Conservation (phyloP, 129 eudicot genomes). For the Flaveria trinervia region DNA sequence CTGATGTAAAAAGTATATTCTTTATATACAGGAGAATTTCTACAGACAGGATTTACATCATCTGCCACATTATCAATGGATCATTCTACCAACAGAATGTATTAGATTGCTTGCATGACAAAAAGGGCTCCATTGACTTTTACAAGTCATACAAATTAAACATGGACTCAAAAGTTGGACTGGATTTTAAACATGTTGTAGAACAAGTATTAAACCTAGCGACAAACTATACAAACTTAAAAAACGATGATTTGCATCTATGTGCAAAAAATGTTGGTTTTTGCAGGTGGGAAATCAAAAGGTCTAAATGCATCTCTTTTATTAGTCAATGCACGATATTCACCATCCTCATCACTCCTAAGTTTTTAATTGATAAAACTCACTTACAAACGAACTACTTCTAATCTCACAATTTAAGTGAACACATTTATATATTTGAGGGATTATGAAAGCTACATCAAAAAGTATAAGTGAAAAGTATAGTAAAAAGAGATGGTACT, state of each 20-base stretch:
- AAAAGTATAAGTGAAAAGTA: not conserved
- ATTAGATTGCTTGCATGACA: not conserved
- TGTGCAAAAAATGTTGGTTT: not conserved
- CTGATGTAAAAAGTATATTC: too few relatives aligned
- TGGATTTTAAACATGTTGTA: not conserved
- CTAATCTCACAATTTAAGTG: not conserved
- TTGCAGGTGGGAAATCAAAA: not conserved
- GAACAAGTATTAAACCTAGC: not conserved
- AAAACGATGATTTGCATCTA: too few relatives aligned
- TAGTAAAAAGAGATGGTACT: not conserved
- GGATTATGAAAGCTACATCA: not conserved
- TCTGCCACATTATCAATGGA: not conserved
- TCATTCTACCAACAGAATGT: not conserved
- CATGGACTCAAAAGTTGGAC: not conserved
- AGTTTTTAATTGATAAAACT: not conserved
- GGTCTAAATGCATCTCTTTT: not conserved
- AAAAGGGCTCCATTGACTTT: not conserved
- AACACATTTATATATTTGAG: not conserved
- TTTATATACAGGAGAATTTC: too few relatives aligned
- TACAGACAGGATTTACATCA: too few relatives aligned
- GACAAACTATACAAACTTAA: too few relatives aligned
- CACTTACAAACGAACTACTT: not conserved
- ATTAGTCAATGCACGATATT: not conserved
- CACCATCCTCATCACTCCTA: not conserved
- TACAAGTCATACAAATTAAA: not conserved